A percentile compares a stretch with the other conserved stretches of the same genome.
phyloP scores from a whole-genome alignment of 805 yeast species.

The Saturnispora saitoi region DNA sequence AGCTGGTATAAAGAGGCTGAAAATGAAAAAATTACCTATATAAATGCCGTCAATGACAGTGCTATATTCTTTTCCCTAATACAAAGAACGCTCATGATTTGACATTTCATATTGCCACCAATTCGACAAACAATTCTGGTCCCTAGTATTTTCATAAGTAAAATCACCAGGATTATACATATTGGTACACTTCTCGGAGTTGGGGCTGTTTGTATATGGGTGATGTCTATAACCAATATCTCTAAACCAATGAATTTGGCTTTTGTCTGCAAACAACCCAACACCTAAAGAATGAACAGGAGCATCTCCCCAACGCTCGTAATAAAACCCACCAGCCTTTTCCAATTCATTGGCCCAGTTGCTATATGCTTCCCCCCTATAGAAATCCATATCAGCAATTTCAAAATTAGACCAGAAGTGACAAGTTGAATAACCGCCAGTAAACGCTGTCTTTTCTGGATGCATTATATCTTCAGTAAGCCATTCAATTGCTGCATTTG shows the following conservation, averaged over 20 bases:
- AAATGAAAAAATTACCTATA: neutral
- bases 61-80: constrained; percentile 12
- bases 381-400: constrained; percentile 77
- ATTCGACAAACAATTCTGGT: constrained; percentile 66
- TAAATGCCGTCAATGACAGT: neutral
- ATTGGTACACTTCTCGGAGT: constrained; percentile 35
- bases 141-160: constrained; percentile 42
- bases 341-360: constrained; percentile 60
- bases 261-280: constrained; percentile 59
- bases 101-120: constrained; percentile 49
- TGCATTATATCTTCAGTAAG: constrained; percentile 42
- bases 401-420: constrained; percentile 92
- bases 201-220: constrained; percentile 75
- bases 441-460: constrained; percentile 33
- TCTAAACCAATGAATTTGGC: constrained; percentile 75
- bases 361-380: constrained; percentile 56
- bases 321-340: constrained; percentile 69
- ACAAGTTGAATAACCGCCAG: constrained; percentile 49
- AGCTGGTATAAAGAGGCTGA: neutral
- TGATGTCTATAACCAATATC: constrained; percentile 72
- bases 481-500: constrained; percentile 48
- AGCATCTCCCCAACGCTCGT: constrained; percentile 93
- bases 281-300: constrained; percentile 80
- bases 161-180: constrained; percentile 48
- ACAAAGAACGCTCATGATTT: constrained; percentile 18